These are phyloP conservation scores for Citrus medica DNA, from an alignment of 345 rosid species.

Conservation along the genomic window DNA sequence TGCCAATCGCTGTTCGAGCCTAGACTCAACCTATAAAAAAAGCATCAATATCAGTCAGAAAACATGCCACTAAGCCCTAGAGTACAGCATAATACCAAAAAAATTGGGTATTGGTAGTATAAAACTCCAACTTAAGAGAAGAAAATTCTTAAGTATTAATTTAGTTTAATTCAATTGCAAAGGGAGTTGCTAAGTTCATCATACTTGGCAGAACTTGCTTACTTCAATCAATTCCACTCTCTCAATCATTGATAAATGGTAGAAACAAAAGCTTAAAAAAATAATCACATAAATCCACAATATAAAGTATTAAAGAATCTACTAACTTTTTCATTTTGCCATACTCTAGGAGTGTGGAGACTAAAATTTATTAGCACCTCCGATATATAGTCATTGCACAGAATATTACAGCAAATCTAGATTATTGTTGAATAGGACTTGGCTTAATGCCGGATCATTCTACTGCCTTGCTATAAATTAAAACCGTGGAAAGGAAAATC, in stretches of 20 bases:
- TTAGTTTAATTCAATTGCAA: not conserved
- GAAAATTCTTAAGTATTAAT: too few relatives aligned
- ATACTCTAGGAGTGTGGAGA: not conserved
- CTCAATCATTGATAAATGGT: not conserved
- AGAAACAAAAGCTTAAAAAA: not conserved
- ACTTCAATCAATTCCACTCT: not conserved
- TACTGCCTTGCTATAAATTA: not conserved
- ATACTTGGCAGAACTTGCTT: not conserved
- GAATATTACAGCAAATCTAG: too few relatives aligned
- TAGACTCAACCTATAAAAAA: slow-evolving; percentile 55
- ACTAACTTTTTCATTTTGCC: not conserved
- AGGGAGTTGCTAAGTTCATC: not conserved
- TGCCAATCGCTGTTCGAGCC: slow-evolving; percentile 67
- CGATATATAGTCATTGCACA: not conserved
- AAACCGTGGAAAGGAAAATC: not conserved
- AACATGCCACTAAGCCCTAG: not conserved
- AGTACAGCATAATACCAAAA: not conserved
- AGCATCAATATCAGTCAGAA: not conserved
- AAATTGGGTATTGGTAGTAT: not conserved
- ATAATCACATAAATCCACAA: not conserved
- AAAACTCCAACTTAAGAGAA: not conserved
- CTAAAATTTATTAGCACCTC: not conserved
- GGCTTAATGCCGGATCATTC: not conserved
- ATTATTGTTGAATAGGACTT: not conserved
- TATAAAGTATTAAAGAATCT: not conserved